Percentiles rank a stretch among this genome's conserved stretches.
These are phyloP conservation scores for Iris pallida DNA, from an alignment of 116 monocot genomes.

Conservation along the genomic window DNA sequence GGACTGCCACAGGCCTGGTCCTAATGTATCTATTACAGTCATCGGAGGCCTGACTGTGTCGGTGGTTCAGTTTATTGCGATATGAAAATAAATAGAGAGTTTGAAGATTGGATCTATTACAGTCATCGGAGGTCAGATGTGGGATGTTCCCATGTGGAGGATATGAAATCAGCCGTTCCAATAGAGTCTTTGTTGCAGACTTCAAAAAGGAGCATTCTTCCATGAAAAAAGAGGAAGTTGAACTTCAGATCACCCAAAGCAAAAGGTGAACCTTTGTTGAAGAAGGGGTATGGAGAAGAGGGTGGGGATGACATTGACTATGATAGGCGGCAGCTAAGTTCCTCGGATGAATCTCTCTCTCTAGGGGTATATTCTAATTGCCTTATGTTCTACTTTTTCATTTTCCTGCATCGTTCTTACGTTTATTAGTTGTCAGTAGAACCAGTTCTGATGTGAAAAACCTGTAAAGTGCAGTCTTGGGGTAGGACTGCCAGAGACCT, in stretches of 20 bases:
- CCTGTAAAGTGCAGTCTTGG: too few species aligned
- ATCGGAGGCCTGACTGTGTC: too few species aligned
- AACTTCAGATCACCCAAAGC: constrained; percentile 17
- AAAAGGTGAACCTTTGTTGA: constrained; percentile 28
- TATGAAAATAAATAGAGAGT: constrained; percentile 38
- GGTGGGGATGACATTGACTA: constrained; percentile 97
- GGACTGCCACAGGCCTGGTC: too few species aligned
- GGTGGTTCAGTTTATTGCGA: constrained; percentile 34
- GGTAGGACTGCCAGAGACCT: too few species aligned
- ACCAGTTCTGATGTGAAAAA: too few species aligned
- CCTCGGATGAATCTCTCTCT: constrained; percentile 74
- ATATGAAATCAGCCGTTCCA: constrained; percentile 11
- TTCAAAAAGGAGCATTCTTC: constrained; percentile 50
- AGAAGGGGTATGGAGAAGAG: constrained; percentile 68
- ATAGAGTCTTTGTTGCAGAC: constrained; percentile 22
- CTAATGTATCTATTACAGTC: too few species aligned
- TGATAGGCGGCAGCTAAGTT: constrained; percentile 75
- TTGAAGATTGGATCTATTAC: constrained; percentile 70
- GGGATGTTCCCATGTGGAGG: constrained; percentile 33
- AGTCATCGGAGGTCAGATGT: constrained; percentile 60
- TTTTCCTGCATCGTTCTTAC: too few species aligned
- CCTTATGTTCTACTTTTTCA: not conserved
- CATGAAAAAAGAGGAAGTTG: constrained; percentile 25
- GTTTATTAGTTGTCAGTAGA: too few species aligned
- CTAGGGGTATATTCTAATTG: constrained; percentile 32